A percentile compares a stretch with the other conserved stretches of the same genome.
These are phyloP conservation scores for Senecio squalidus DNA, from an alignment of 140 eudicot species.

Conservation along the genomic window DNA sequence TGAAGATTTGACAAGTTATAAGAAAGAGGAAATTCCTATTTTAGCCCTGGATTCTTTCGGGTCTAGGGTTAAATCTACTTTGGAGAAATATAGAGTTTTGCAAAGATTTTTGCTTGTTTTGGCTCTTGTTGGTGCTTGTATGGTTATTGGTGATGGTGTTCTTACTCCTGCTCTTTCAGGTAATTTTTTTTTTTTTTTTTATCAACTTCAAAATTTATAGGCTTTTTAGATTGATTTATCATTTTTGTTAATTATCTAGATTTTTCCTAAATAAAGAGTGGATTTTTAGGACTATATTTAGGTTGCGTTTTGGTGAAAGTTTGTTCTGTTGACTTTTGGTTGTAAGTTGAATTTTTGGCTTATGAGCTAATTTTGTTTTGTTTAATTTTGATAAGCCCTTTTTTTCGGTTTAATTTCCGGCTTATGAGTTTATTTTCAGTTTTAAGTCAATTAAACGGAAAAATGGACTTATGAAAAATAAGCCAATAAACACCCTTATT, in stretches of 20 bases:
- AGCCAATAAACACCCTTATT: too few species aligned
- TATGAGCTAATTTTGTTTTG: too few species aligned
- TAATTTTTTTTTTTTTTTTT: slow-evolving; percentile 10
- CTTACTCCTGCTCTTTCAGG: slow-evolving; percentile 96
- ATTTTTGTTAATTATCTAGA: slow-evolving; percentile 1
- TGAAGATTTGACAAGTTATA: slow-evolving; percentile 78
- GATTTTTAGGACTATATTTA: neutral
- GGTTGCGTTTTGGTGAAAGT: slow-evolving; percentile 11
- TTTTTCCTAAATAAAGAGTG: neutral
- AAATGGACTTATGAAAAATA: too few species aligned
- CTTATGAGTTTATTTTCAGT: too few species aligned
- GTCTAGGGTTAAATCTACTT: slow-evolving; percentile 60
- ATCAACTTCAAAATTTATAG: neutral
- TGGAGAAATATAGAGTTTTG: slow-evolving; percentile 75
- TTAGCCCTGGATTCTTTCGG: slow-evolving; percentile 47
- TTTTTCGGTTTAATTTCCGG: too few species aligned
- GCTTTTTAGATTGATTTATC: slow-evolving; percentile 1
- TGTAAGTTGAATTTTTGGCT: neutral
- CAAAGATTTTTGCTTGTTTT: slow-evolving; percentile 73
- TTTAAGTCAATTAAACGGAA: too few species aligned
- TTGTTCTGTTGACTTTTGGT: slow-evolving; percentile 5
- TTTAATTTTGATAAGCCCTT: too few species aligned
- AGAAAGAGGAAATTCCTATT: slow-evolving; percentile 38
- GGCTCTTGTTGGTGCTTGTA: slow-evolving; percentile 98
- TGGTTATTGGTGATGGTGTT: slow-evolving; percentile 99